Evolutionary conservation across 2,329 filamentous ascomycete genomes (phyloP).

Genomic region (Paecilomyces variotii): DNA sequence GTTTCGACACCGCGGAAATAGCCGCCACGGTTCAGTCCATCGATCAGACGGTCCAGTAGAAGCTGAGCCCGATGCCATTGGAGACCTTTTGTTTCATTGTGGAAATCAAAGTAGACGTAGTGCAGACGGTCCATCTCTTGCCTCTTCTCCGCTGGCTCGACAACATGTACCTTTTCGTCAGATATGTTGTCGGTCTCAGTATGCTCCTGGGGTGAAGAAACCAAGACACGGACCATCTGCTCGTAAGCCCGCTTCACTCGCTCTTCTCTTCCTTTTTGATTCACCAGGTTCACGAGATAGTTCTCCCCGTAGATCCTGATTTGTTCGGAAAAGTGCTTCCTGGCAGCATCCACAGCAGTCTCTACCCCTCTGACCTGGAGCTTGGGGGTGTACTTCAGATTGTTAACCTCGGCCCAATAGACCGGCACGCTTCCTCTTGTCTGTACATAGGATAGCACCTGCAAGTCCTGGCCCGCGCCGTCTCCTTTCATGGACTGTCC

Average conservation of each 20-base stretch:
- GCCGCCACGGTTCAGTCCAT: constrained; percentile 67
- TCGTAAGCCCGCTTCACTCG: constrained; percentile 91
- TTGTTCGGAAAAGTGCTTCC: constrained; percentile 87
- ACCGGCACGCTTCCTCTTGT: constrained; percentile 93
- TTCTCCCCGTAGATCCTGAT: constrained; percentile 92
- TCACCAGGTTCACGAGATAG: constrained; percentile 94
- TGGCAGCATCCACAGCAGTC: constrained; percentile 67
- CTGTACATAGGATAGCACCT: constrained; percentile 91
- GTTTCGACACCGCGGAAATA: constrained; percentile 92
- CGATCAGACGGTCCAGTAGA: constrained; percentile 71
- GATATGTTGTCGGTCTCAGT: constrained; percentile 58
- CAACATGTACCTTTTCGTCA: constrained; percentile 71
- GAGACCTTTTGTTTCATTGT: constrained; percentile 92
- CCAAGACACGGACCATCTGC: constrained; percentile 69
- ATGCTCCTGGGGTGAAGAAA: constrained; percentile 60
- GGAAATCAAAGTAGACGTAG: constrained; percentile 98
- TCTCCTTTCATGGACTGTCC: constrained; percentile 63
- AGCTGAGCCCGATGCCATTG: constrained; percentile 87
- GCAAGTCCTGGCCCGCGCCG: constrained; percentile 62
- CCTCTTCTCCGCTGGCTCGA: constrained; percentile 55
- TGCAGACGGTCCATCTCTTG: constrained; percentile 76
- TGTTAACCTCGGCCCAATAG: constrained; percentile 95
- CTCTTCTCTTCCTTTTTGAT: constrained; percentile 87
- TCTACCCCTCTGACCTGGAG: constrained; percentile 82
- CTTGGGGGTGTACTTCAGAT: constrained; percentile 81